A percentile compares a stretch with the other conserved stretches of the same genome.
Evolutionary conservation across 1,139 yeast species (phyloP).

Genomic region (Waltiozyma sp.): DNA sequence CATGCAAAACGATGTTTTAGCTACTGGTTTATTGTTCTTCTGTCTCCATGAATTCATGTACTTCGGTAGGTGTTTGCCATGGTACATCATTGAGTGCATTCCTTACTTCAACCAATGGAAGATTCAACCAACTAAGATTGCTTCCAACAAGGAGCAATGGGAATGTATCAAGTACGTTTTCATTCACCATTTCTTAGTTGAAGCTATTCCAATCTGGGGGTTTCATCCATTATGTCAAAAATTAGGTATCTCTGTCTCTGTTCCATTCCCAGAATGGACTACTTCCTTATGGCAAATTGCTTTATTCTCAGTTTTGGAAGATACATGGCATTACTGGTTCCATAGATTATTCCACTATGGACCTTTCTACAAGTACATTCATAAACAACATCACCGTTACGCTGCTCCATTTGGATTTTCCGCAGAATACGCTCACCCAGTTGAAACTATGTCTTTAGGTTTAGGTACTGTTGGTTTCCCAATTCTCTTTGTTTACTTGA

Average conservation of each 20-base stretch:
- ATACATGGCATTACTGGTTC: slow-evolving; percentile 93
- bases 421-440: slow-evolving; percentile 95
- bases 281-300: slow-evolving; percentile 55
- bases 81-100: slow-evolving; percentile 68
- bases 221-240: slow-evolving; percentile 82
- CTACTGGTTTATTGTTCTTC: slow-evolving; percentile 75
- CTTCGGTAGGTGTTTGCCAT: slow-evolving; percentile 77
- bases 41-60: slow-evolving; percentile 68
- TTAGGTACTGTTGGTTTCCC: slow-evolving; percentile 95
- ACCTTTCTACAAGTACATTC: slow-evolving; percentile 77
- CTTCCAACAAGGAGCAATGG: slow-evolving; percentile 76
- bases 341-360: slow-evolving; percentile 85
- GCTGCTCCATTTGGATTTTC: slow-evolving; percentile 96
- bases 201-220: slow-evolving; percentile 91
- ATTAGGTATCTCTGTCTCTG: slow-evolving; percentile 63
- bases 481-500: slow-evolving; percentile 53
- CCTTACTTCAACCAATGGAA: slow-evolving; percentile 71
- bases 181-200: slow-evolving; percentile 78
- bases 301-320: slow-evolving; percentile 75
- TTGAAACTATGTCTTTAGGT: slow-evolving; percentile 83
- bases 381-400: slow-evolving; percentile 92
- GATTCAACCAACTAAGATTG: slow-evolving; percentile 71
- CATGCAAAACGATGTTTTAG: slow-evolving; percentile 65
- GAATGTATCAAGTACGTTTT: slow-evolving; percentile 80
- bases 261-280: slow-evolving; percentile 67